Evolutionary conservation across 2,329 filamentous ascomycete genomes (phyloP).

Genomic region (Neonectria neomacrospora): DNA sequence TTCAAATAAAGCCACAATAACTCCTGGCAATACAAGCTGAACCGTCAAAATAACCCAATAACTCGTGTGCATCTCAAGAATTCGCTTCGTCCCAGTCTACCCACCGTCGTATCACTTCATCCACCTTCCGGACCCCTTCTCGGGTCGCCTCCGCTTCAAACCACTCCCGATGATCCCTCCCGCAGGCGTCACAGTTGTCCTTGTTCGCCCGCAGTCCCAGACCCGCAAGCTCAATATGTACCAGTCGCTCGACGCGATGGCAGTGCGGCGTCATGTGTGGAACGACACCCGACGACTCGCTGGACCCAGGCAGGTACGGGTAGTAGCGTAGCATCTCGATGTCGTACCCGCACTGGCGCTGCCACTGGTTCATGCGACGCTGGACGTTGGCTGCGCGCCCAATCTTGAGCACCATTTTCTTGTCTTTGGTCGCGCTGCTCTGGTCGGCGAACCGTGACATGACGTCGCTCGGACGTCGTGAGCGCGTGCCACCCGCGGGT

Average conservation of each 20-base stretch:
- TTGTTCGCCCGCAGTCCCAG: constrained; percentile 64
- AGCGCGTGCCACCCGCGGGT: constrained; percentile 48
- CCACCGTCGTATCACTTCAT: constrained; percentile 83
- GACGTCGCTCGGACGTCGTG: constrained; percentile 65
- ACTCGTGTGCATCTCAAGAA: constrained; percentile 13
- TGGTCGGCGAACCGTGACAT: constrained; percentile 61
- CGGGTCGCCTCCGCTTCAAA: constrained; percentile 86
- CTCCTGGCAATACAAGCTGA: no score
- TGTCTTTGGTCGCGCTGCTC: constrained; percentile 46
- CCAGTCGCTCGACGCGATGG: constrained; percentile 87
- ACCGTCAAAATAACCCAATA: neutral
- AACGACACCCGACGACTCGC: constrained; percentile 42
- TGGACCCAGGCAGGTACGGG: constrained; percentile 73
- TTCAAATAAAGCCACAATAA: no score
- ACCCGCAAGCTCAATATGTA: constrained; percentile 87
- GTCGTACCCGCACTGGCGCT: constrained; percentile 89
- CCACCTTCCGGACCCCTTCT: constrained; percentile 73
- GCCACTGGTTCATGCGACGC: constrained; percentile 91
- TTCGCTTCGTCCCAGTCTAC: constrained; percentile 80
- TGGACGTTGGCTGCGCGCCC: constrained; percentile 84
- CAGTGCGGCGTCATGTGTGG: constrained; percentile 83
- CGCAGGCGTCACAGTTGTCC: constrained; percentile 78
- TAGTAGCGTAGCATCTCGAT: constrained; percentile 92
- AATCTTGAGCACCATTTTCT: constrained; percentile 76
- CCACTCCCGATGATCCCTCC: constrained; percentile 91